Percentiles rank a stretch among this genome's conserved stretches.
These are phyloP conservation scores for Coniochaeta sp. DNA, from an alignment of 2,329 filamentous ascomycete genomes.

Conservation along the genomic window DNA sequence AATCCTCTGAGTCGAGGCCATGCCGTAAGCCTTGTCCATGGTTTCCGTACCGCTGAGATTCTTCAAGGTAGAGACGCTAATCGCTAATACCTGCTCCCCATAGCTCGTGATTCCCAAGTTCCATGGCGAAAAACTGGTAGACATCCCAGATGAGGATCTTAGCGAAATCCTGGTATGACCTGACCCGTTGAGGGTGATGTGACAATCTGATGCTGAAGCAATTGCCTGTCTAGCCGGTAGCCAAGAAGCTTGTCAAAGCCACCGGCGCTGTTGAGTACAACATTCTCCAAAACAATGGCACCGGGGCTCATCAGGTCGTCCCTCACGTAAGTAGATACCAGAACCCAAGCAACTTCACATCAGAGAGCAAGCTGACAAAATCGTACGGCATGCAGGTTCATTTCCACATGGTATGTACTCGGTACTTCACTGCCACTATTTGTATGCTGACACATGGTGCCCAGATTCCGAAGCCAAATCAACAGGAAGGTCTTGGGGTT, in stretches of 20 bases:
- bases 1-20: conserved; percentile 83
- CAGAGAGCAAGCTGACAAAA: not conserved
- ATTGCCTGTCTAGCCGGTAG: conserved; percentile 51
- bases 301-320: conserved; percentile 84
- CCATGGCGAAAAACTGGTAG: conserved; percentile 84
- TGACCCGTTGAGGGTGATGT: not conserved
- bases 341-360: not conserved
- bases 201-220: not conserved
- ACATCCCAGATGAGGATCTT: conserved; percentile 87
- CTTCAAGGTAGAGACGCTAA: not conserved
- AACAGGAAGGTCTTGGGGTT: conserved; percentile 70
- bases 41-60: not conserved
- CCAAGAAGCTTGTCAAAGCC: conserved; percentile 79
- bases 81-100: not conserved
- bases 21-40: conserved; percentile 51
- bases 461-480: conserved; percentile 89
- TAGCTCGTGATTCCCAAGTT: conserved; percentile 94
- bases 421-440: not conserved
- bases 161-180: conserved; percentile 67
- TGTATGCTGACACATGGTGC: not conserved
- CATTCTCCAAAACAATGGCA: conserved; percentile 92
- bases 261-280: conserved; percentile 79
- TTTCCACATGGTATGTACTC: conserved; percentile 71
- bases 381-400: conserved; percentile 57
- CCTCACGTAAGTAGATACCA: conserved; percentile 63